Conservation (phyloP, 2,329 filamentous ascomycete species). For the Sporothrix pallida region DNA sequence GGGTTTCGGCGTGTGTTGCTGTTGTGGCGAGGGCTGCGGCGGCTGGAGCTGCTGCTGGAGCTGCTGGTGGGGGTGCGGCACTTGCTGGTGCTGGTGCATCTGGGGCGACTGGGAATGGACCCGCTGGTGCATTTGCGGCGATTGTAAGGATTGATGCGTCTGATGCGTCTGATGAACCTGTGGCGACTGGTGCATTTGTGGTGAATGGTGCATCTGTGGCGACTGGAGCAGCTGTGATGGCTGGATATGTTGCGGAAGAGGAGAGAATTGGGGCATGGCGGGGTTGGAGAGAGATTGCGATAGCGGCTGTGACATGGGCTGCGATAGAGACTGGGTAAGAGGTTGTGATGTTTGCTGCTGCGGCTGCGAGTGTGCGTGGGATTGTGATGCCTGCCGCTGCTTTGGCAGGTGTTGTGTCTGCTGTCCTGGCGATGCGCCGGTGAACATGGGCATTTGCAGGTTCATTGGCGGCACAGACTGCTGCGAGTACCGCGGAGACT, state of each 20-base stretch:
- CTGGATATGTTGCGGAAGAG: constrained; percentile 26
- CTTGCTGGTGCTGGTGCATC: constrained; percentile 10
- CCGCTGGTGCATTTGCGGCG: constrained; percentile 23
- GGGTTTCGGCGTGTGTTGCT: constrained; percentile 42
- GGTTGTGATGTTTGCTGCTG: constrained; percentile 35
- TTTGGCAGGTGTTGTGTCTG: constrained; percentile 41
- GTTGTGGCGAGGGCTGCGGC: constrained; percentile 37
- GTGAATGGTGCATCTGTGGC: constrained; percentile 36
- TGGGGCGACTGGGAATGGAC: not conserved
- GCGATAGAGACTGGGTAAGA: not conserved
- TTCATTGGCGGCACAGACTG: constrained; percentile 29
- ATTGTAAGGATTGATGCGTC: not conserved
- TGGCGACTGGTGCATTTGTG: constrained; percentile 26
- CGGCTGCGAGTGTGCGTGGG: constrained; percentile 38
- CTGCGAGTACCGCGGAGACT: constrained; percentile 27
- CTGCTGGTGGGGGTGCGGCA: constrained; percentile 39
- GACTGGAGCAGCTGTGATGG: constrained; percentile 35
- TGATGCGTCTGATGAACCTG: not conserved
- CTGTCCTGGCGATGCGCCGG: constrained; percentile 33
- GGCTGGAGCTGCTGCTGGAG: constrained; percentile 37
- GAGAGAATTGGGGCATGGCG: constrained; percentile 26
- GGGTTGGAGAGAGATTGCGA: constrained; percentile 25
- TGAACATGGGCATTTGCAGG: constrained; percentile 31
- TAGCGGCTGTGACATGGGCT: constrained; percentile 38
- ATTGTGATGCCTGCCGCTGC: constrained; percentile 37